Percentiles rank a stretch among this genome's conserved stretches.
phyloP scores from a whole-genome alignment of 2,329 filamentous ascomycete species.

The Colletotrichum phormii region DNA sequence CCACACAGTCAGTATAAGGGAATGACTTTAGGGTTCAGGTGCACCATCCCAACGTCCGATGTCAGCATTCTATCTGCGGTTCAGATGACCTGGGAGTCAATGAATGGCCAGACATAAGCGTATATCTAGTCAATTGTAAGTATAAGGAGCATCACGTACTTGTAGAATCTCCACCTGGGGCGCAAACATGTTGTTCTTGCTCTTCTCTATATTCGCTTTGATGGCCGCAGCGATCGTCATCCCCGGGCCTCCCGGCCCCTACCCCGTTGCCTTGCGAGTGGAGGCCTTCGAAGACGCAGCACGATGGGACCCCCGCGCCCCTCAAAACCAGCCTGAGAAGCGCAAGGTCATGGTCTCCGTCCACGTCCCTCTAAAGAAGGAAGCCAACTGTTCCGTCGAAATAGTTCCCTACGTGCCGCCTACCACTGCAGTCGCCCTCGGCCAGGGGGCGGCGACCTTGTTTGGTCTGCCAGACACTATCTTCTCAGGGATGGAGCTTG shows the following conservation, averaged over 20 bases:
- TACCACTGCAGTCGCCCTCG: background rate
- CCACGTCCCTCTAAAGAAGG: background rate
- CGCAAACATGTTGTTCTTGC: background rate
- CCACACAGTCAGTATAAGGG: background rate
- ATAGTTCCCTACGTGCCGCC: conserved; percentile 1
- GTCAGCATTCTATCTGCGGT: background rate
- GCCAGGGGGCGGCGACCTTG: background rate
- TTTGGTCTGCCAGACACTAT: background rate
- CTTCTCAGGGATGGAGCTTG: background rate
- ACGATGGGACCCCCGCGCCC: conserved; percentile 1
- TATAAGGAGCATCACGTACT: background rate
- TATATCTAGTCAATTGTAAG: background rate
- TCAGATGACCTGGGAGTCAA: background rate
- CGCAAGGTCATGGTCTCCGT: background rate
- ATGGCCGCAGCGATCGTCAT: background rate
- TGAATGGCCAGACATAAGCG: background rate
- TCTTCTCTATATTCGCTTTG: background rate
- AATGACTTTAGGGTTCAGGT: background rate
- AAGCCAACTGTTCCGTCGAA: background rate
- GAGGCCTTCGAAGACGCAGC: background rate
- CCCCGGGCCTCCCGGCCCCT: background rate
- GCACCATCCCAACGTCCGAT: background rate
- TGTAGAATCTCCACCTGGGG: background rate
- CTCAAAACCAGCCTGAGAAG: conserved; percentile 1
- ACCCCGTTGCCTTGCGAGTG: background rate